Evolutionary conservation across 2,329 filamentous ascomycete species (phyloP), one percentile per base, ranked within the genome.

Genomic region (Phialophora verrucosa): DNA sequence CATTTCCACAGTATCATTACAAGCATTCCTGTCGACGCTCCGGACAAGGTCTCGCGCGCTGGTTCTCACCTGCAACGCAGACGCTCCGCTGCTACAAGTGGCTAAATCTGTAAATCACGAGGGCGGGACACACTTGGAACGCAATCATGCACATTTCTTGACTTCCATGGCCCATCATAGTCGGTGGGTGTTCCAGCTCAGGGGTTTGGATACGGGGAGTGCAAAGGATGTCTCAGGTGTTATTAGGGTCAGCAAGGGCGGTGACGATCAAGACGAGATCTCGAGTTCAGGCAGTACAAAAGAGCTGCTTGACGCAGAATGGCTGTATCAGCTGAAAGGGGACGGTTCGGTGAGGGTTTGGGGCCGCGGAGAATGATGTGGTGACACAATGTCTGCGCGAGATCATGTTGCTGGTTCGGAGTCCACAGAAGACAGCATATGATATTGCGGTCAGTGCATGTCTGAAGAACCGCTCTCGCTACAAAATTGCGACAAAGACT

Each of bases 191-290:
- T 79, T 96, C 73, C 87, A 91, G 68, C 80, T 95, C 65, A 83
- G 93, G 60, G 84, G 89, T 74, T 78, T 98, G 67, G 93, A 96
- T 74, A 96, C 93, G 0, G 94, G 94, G 0, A 88, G 89, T n/a
- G 93, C 94, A 69, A 89, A 86, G 75, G 94, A 97, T 78, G 91
- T 98, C 35, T 96, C 91, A 78, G 94, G 94, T 2, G 92, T 97
- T 51, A 74, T 97, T 69, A 85, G 93, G 71, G 83, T 95, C 58
- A 93, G 90, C 20, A 83, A 84, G 53, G 88, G 88, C 3, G 81
- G 80, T 17, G 78, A 74, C 32, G 72, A 67, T 20, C 75, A 78
- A 17, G 75, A 75, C 32, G 73, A 70, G 3, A 62, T 63, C 11
- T 29, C n/a, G 8, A 20, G 4, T 56, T 32, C 7, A 27, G 60